A percentile compares a stretch with the other conserved stretches of the same genome.
Conservation (phyloP, 306 rosid genomes). For the Crataegus laevigata region DNA sequence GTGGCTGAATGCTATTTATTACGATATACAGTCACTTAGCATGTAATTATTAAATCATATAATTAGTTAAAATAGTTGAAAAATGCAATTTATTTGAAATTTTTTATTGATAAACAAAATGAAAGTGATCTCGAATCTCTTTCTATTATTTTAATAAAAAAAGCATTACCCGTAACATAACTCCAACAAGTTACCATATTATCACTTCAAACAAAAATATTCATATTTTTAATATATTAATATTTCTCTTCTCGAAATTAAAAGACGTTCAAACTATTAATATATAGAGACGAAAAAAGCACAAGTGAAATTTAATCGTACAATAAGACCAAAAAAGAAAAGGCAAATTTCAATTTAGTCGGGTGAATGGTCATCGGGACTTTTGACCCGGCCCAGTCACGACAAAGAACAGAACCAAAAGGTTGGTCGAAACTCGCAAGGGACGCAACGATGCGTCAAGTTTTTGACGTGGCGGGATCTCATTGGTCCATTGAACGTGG, state of each 20-base stretch:
- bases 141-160: neutral
- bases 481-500: conserved; percentile 39
- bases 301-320: neutral
- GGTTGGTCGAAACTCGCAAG: neutral
- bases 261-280: fast-evolving
- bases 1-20: fast-evolving
- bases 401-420: neutral
- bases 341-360: neutral
- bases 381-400: neutral
- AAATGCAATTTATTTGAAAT: neutral
- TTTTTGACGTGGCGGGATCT: conserved; percentile 15
- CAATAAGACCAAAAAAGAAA: neutral
- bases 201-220: no score
- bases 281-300: no score
- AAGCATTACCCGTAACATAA: no score
- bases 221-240: no score
- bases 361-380: neutral
- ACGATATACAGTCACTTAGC: fast-evolving
- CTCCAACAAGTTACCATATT: no score
- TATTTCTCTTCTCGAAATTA: no score
- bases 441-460: conserved; percentile 11
- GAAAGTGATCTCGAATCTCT: fast-evolving
- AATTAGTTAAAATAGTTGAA: neutral
- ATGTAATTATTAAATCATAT: neutral
- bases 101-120: no score